A percentile compares a stretch with the other conserved stretches of the same genome.
Evolutionary conservation across 305 asterid species (phyloP).

Genomic region (Fraxinus greggii): DNA sequence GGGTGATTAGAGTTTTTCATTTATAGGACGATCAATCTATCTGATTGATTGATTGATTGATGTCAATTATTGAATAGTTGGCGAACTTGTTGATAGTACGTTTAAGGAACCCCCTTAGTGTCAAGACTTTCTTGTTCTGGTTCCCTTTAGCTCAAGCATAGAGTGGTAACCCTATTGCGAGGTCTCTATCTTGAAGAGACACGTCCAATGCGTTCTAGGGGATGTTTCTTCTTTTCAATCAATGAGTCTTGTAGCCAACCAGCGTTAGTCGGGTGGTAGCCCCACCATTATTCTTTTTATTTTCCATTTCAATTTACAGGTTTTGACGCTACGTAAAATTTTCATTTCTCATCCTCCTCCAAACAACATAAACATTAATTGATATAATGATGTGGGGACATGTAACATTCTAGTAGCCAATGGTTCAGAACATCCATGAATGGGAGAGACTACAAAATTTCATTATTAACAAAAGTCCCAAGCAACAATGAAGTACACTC

Average conservation of each 20-base stretch:
- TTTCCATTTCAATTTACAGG: background rate
- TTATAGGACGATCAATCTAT: background rate
- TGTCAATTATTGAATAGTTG: background rate
- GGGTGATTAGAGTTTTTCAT: background rate
- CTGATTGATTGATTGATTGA: background rate
- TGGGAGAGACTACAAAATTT: background rate
- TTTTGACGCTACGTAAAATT: background rate
- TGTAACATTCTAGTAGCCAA: background rate
- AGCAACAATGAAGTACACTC: background rate
- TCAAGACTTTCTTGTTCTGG: background rate
- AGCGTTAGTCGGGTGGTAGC: background rate
- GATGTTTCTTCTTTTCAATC: background rate
- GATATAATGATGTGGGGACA: background rate
- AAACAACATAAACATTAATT: background rate
- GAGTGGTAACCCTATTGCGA: background rate
- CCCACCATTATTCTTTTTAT: background rate
- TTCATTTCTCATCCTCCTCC: background rate
- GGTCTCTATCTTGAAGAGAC: background rate
- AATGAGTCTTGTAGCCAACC: background rate
- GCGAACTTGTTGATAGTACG: background rate
- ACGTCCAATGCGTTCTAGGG: background rate
- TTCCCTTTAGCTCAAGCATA: background rate
- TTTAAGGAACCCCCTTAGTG: background rate
- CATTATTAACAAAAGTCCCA: background rate
- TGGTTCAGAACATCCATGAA: background rate